phyloP scores from a whole-genome alignment of 768 basidiomycete genomes.

The Serendipita vermifera region DNA sequence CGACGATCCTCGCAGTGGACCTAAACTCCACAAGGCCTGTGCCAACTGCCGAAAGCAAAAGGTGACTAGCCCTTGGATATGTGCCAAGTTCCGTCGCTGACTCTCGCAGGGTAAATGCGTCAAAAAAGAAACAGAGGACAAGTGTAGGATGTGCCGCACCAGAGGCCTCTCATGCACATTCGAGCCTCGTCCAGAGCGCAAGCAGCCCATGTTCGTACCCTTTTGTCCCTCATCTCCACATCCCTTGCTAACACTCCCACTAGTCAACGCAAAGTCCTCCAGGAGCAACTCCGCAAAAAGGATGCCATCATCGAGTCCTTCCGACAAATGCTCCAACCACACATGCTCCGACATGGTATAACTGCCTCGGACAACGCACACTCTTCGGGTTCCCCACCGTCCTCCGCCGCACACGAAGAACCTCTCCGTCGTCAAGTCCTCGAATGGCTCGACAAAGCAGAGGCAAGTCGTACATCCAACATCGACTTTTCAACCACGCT shows the following conservation, averaged over 20 bases:
- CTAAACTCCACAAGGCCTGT: neutral
- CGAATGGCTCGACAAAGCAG: constrained; percentile 8
- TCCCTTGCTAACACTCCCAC: neutral
- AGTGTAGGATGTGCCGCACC: neutral
- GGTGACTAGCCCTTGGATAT: neutral
- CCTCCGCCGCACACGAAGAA: constrained; percentile 2
- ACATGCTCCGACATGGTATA: neutral
- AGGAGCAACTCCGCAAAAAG: neutral
- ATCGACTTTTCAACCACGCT: no score
- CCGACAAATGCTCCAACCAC: neutral
- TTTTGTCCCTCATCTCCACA: neutral
- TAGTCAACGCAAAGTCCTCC: neutral
- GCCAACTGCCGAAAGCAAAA: neutral
- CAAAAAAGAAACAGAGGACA: neutral
- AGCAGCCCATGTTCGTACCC: neutral
- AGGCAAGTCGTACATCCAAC: no score
- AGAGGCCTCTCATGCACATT: neutral
- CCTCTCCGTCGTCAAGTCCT: constrained; percentile 1
- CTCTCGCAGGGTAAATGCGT: neutral
- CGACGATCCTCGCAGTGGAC: neutral
- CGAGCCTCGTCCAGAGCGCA: neutral
- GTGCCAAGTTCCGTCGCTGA: neutral
- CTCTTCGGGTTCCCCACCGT: constrained; percentile 2
- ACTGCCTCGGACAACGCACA: neutral
- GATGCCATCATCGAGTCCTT: neutral